phyloP scores from a whole-genome alignment of 2,329 filamentous ascomycete genomes.

The Trichoderma gracile region DNA sequence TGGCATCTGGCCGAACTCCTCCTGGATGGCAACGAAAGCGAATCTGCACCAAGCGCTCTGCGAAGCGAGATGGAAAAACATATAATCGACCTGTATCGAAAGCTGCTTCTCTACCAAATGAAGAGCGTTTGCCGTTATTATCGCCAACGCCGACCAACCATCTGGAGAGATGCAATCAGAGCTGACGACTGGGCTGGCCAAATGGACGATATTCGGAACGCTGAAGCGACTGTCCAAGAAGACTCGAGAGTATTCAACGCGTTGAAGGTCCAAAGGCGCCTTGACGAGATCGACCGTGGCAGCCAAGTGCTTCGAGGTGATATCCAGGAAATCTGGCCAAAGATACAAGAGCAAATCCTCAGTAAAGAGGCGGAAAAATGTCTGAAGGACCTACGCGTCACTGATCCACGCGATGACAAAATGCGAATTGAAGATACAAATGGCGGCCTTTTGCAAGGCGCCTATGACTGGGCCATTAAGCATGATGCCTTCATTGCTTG shows the following conservation, averaged over 20 bases:
- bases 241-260: background rate
- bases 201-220: background rate
- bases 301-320: background rate
- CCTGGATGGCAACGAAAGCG: background rate
- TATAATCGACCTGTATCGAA: background rate
- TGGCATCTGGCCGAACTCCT: background rate
- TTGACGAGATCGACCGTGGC: background rate
- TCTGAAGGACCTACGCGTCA: slow-evolving; percentile 31
- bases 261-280: background rate
- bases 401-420: slow-evolving; percentile 39
- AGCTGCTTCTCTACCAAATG: background rate
- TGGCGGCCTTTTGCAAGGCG: slow-evolving; percentile 38
- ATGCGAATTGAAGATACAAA: slow-evolving; percentile 39
- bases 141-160: background rate
- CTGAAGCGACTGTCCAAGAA: background rate
- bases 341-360: background rate
- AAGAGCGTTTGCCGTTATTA: background rate
- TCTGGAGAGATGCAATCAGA: background rate
- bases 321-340: background rate
- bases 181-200: background rate
- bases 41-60: background rate
- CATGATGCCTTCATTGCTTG: slow-evolving; percentile 32
- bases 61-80: background rate
- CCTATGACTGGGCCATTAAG: slow-evolving; percentile 40
- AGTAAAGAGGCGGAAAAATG: slow-evolving; percentile 21